Evolutionary conservation across 1,284 basidiomycete genomes (phyloP).

Genomic region (Malassezia globosa): DNA sequence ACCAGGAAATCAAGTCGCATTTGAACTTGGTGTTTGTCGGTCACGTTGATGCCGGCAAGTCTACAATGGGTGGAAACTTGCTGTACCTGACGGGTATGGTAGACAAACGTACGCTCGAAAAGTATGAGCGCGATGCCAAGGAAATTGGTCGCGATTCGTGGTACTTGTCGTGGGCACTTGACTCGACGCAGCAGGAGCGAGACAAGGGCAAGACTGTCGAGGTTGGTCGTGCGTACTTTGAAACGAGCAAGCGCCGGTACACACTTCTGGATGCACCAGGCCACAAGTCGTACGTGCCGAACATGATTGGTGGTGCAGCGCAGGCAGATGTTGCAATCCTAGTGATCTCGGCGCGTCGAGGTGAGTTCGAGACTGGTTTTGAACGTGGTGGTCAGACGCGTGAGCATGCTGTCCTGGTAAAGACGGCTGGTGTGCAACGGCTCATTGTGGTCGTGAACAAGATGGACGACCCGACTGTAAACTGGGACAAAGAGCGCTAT

Average conservation of each 20-base stretch:
- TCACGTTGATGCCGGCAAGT: conserved; percentile 47
- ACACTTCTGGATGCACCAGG: conserved; percentile 46
- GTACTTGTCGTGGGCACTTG: conserved; percentile 46
- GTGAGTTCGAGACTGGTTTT: conserved; percentile 47
- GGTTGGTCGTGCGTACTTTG: conserved; percentile 45
- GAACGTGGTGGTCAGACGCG: conserved; percentile 46
- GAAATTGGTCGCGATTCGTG: conserved; percentile 45
- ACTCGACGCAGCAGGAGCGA: conserved; percentile 45
- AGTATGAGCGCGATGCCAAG: conserved; percentile 46
- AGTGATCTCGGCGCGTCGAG: conserved; percentile 44
- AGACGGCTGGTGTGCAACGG: conserved; percentile 46
- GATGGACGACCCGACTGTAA: conserved; percentile 46
- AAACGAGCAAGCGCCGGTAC: conserved; percentile 45
- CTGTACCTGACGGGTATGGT: conserved; percentile 46
- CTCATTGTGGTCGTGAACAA: conserved; percentile 46
- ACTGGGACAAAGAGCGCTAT: conserved; percentile 42
- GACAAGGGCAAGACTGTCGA: conserved; percentile 47
- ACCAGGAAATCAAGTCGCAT: conserved; percentile 43
- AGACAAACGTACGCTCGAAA: conserved; percentile 46
- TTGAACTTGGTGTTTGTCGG: conserved; percentile 46
- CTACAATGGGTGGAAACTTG: conserved; percentile 45
- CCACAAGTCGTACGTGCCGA: conserved; percentile 45
- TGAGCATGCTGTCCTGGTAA: conserved; percentile 46
- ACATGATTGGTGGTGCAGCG: conserved; percentile 46
- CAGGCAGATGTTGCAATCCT: conserved; percentile 46